Base-by-base conservation (phyloP, 768 basidiomycete genomes). In the Inosperma sp. region DNA sequence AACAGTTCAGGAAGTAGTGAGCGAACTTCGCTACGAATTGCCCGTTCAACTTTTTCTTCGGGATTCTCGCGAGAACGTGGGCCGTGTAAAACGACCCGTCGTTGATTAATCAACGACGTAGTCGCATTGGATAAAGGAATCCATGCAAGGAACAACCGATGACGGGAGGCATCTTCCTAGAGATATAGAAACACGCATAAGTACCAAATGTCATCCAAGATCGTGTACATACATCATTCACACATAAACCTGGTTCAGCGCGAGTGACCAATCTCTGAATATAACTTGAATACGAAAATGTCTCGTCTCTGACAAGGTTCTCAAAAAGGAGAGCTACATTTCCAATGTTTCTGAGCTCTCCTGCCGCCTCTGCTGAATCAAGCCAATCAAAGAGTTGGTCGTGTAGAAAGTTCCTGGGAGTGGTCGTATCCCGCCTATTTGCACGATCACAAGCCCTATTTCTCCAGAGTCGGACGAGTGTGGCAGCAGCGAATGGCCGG, bases 361-460 rank as follows among this genome's bases (percentile, higher is more conserved):
- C 77, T 3, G 83, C 83, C 14, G 80, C 76, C 5, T 81, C 78
- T 8, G 77, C 84, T 1, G 72, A 71, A 60, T 92, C 86, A 22
- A 92, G 67, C 90, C 90, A 93, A 44, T 86, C 81, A 57, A 93
- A 90, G 8, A 93, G 67, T 53, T 81, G 73, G 55, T 90, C 85
- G 55, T 92, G 89, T 6, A 92, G 67, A 49, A 81, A 76, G 49
- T 79, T 78, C 53, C 77, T 75, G 3, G 83, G 83, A 16, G 79
- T 75, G 13, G 74, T 69, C n/a, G 75, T 68, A 48, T 84, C 80
- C 13, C 84, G 76, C 25, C 84, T 75, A 48, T 76, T 74, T 6
- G 85, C 83, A 16, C 83, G 79, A 54, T 82, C 80, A 49, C 76
- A 77, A 23, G 78, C 78, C 52, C 74, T 79, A 46, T 79, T 77